Percentiles rank a stretch among this genome's conserved stretches.
Conservation (phyloP, 768 basidiomycete genomes). For the Plicaturopsis crispa region DNA sequence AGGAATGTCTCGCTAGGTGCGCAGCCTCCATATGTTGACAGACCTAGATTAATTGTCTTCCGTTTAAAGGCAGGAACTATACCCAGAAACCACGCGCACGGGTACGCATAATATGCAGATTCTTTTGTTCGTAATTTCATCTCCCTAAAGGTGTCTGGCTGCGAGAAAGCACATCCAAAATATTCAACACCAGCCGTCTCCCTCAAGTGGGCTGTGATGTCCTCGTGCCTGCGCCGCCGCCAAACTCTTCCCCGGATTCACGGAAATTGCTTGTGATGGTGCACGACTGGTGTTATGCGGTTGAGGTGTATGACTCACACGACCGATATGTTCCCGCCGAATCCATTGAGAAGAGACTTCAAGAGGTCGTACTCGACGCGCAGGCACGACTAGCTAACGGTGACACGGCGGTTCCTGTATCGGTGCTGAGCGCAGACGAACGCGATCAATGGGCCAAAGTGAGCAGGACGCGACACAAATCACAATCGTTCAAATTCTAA, state of each 20-base stretch:
- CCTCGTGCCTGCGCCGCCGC: conserved; percentile 40
- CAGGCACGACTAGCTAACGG: conserved; percentile 37
- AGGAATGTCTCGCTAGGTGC: conserved; percentile 29
- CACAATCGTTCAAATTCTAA: too few relatives aligned
- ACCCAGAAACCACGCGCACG: conserved; percentile 65
- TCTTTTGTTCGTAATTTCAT: not conserved
- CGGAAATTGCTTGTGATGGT: conserved; percentile 44
- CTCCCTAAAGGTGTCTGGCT: conserved; percentile 51
- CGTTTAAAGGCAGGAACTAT: conserved; percentile 52
- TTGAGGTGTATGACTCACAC: conserved; percentile 53
- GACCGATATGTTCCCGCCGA: conserved; percentile 23
- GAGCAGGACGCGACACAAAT: too few relatives aligned
- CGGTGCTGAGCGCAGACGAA: conserved; percentile 71
- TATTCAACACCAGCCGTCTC: conserved; percentile 76
- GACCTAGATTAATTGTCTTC: conserved; percentile 7
- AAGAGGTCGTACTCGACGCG: conserved; percentile 50
- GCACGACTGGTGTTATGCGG: conserved; percentile 72
- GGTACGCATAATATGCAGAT: conserved; percentile 42
- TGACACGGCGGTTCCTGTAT: conserved; percentile 54
- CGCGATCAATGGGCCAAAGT: conserved; percentile 81
- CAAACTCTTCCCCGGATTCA: conserved; percentile 24
- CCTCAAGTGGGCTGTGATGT: conserved; percentile 63
- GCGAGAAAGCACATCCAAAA: conserved; percentile 41
- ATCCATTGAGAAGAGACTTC: conserved; percentile 38
- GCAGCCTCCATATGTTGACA: conserved; percentile 1